Evolutionary conservation across 2,329 filamentous ascomycete genomes (phyloP).

Genomic region (Penicillium sp.): DNA sequence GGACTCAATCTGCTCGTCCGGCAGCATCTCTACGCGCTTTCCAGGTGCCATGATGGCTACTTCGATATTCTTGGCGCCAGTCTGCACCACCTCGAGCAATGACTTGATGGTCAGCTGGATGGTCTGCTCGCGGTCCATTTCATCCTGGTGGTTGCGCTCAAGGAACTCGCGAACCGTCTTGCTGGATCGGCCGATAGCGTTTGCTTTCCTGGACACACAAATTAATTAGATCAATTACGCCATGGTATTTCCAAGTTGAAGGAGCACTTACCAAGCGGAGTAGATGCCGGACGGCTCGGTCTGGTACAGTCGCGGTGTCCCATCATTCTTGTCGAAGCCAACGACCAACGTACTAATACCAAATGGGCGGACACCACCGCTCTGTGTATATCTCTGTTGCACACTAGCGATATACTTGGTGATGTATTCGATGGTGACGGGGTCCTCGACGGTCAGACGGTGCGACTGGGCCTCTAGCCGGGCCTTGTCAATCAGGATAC

Average conservation of each 20-base stretch:
- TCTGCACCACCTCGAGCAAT: constrained; percentile 94
- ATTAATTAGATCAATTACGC: neutral
- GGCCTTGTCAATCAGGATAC: constrained; percentile 97
- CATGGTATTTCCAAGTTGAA: neutral
- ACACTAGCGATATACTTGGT: constrained; percentile 98
- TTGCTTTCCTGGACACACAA: constrained; percentile 74
- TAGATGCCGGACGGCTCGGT: constrained; percentile 99
- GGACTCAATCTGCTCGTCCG: constrained; percentile 90
- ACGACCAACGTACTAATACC: constrained; percentile 97
- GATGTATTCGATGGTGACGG: constrained; percentile 97
- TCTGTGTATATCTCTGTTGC: constrained; percentile 98
- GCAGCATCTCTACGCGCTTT: constrained; percentile 86
- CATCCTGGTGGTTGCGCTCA: constrained; percentile 97
- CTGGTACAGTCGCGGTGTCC: constrained; percentile 86
- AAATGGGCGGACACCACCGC: constrained; percentile 96
- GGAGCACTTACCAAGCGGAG: constrained; percentile 75
- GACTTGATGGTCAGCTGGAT: constrained; percentile 98
- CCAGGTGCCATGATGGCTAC: constrained; percentile 97
- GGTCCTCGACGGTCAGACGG: constrained; percentile 93
- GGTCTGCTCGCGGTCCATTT: constrained; percentile 92
- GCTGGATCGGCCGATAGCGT: constrained; percentile 95
- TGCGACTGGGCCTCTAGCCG: constrained; percentile 96
- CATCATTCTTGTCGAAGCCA: constrained; percentile 93
- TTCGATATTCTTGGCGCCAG: constrained; percentile 98
- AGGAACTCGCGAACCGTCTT: constrained; percentile 99